These are phyloP conservation scores for Cutaneotrichosporon cutaneum DNA, from an alignment of 1,284 basidiomycete genomes.

Conservation along the genomic window DNA sequence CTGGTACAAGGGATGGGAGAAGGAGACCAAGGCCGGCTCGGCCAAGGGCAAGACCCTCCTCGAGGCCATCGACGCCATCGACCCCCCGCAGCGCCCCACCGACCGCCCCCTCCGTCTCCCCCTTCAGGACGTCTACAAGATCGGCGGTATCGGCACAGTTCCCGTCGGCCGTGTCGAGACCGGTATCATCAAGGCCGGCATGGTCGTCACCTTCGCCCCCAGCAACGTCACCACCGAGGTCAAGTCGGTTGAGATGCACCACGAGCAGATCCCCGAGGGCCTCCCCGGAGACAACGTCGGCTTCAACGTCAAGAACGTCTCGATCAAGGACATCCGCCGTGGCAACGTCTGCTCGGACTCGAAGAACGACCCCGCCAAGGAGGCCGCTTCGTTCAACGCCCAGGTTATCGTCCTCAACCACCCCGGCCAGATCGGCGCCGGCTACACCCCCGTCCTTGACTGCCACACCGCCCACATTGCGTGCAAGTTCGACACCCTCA, in stretches of 20 bases:
- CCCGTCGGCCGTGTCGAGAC: slow-evolving; percentile 99
- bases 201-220: slow-evolving; percentile 97
- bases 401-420: slow-evolving; percentile 99
- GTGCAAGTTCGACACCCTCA: slow-evolving; percentile 97
- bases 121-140: slow-evolving; percentile 99
- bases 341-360: slow-evolving; percentile 99
- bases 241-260: slow-evolving; percentile 98
- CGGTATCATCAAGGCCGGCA: slow-evolving; percentile 99
- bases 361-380: slow-evolving; percentile 99
- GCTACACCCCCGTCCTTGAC: slow-evolving; percentile 89
- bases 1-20: slow-evolving; percentile 99
- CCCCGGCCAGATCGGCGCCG: slow-evolving; percentile 95
- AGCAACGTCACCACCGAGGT: slow-evolving; percentile 86
- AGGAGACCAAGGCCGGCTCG: slow-evolving; percentile 89
- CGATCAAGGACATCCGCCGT: slow-evolving; percentile 99
- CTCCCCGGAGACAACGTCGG: slow-evolving; percentile 94
- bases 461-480: slow-evolving; percentile 99
- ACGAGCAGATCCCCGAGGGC: slow-evolving; percentile 97
- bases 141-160: slow-evolving; percentile 99
- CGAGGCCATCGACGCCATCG: slow-evolving; percentile 99
- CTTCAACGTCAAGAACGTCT: slow-evolving; percentile 83
- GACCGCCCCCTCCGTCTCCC: slow-evolving; percentile 99
- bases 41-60: slow-evolving; percentile 98
- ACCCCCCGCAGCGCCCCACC: slow-evolving; percentile 91
- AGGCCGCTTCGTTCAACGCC: slow-evolving; percentile 98